A percentile compares a stretch with the other conserved stretches of the same genome.
Evolutionary conservation across 139 green algal species (phyloP).

Genomic region (Penium margaritaceum): DNA sequence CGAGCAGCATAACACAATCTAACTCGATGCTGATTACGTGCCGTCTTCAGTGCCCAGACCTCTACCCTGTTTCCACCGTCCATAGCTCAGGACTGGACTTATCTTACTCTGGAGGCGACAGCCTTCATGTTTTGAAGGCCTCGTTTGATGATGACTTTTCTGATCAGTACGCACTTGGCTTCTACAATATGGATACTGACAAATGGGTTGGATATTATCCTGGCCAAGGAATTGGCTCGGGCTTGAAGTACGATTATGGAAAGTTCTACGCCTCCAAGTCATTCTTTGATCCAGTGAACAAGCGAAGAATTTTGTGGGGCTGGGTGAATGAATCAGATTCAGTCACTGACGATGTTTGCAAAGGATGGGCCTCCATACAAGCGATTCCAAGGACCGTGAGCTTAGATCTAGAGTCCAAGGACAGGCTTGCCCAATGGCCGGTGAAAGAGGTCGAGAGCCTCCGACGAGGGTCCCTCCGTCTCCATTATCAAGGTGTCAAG

Average conservation of each 20-base stretch:
- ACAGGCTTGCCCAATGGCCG: too few species aligned
- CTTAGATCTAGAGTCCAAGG: too few species aligned
- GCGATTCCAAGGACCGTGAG: conserved; percentile 21
- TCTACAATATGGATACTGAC: conserved; percentile 8
- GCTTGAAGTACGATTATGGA: conserved; percentile 21
- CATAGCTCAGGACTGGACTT: conserved; percentile 2
- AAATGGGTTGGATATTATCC: conserved; percentile 20
- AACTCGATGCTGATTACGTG: neutral
- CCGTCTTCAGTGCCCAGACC: conserved; percentile 23
- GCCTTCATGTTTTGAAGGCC: conserved; percentile 28
- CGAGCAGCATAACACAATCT: neutral
- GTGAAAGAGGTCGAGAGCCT: too few species aligned
- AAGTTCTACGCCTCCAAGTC: conserved; percentile 42
- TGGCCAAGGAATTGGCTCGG: conserved; percentile 5
- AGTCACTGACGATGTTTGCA: conserved; percentile 6
- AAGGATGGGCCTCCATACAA: conserved; percentile 34
- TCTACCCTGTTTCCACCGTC: conserved; percentile 16
- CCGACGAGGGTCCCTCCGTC: too few species aligned
- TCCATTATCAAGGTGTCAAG: too few species aligned
- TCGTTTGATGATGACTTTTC: conserved; percentile 17
- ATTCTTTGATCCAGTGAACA: conserved; percentile 19
- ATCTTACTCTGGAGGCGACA: neutral
- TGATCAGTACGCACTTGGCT: conserved; percentile 25
- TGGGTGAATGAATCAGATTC: conserved; percentile 38
- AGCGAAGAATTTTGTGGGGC: conserved; percentile 19